Base-by-base conservation (phyloP, 2,329 filamentous ascomycete species). In the Fusarium cyanostomum region DNA sequence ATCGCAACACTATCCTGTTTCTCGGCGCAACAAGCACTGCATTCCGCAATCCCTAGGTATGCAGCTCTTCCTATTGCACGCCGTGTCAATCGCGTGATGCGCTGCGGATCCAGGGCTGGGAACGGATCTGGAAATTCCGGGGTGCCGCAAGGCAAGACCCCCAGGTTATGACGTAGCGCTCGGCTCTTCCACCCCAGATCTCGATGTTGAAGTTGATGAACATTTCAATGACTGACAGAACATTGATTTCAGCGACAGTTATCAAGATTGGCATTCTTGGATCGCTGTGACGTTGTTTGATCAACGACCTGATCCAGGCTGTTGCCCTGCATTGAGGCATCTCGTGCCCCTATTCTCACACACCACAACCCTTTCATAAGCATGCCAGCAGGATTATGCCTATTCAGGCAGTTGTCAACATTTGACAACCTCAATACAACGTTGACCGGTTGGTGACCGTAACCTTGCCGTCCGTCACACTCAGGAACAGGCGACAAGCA, bases 111-210 rank as follows among this genome's bases (percentile, higher is more conserved):
- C 48, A 35, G 53, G 26, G 34, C 38, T 34, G 37, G 24, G 43
- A 34, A 55, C 21, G 54, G 48, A 64, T 41, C 30, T 39, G 41
- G 58, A 59, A 58, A 64, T 62, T 56, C 56, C 46, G 60, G 61
- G 60, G 56, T 43, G 48, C 60, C 30, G 49, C 37, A 54, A 54
- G 37, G 48, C 41, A 41, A 30, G 41, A 52, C 41, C 66, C 66
- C 66, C 63, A 37, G 66, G 63, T 44, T 60, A 69, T 69, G 66
- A 69, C 66, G 66, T 69, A 67, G 63, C 38, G 11, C 44, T 21
- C 39, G 13, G n/a, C 15, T 21, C n/a, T 37, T 6, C 9, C 31
- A 59, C 54, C 56, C 51, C 46, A 38, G 63, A 69, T 69, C 66
- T 69, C 57, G 63, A 69, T 69, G 59, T 38, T 37, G 27, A 43